phyloP scores from a whole-genome alignment of 2,329 filamentous ascomycete species.

The Aureobasidium sp. region DNA sequence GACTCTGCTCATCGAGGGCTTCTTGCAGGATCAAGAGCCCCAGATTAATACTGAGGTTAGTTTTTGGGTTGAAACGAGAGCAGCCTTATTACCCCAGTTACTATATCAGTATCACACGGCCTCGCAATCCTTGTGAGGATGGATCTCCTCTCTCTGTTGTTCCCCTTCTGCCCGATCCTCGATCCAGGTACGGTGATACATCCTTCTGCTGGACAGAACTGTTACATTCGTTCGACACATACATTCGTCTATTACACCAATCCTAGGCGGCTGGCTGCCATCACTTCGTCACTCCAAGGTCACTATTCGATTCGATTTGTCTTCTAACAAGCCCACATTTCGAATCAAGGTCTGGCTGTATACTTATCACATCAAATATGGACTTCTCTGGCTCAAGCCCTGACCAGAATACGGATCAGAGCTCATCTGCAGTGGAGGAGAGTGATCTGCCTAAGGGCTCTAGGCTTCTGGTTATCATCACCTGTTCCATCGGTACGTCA shows the following conservation, averaged over 20 bases:
- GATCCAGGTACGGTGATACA: neutral
- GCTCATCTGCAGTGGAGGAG: neutral
- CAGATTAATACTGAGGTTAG: neutral
- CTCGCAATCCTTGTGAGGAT: neutral
- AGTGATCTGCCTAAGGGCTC: neutral
- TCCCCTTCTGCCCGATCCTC: neutral
- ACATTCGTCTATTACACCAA: neutral
- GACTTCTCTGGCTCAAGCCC: neutral
- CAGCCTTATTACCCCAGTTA: slow-evolving; percentile 6
- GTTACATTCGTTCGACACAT: neutral
- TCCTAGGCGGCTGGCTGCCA: neutral
- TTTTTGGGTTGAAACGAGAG: neutral
- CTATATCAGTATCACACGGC: slow-evolving; percentile 8
- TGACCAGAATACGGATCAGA: neutral
- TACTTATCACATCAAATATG: neutral
- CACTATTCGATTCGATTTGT: neutral
- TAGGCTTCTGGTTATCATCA: slow-evolving; percentile 5
- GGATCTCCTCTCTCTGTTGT: neutral
- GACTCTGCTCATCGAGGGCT: neutral
- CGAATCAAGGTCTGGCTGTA: too few species aligned
- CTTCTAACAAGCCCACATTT: neutral
- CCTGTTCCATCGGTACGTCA: slow-evolving; percentile 11
- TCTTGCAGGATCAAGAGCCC: slow-evolving; percentile 1
- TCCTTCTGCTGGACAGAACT: slow-evolving; percentile 8
- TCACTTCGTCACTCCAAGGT: neutral